Evolutionary conservation across 805 yeast genomes (phyloP).

Genomic region (Teunomyces pallodes): DNA sequence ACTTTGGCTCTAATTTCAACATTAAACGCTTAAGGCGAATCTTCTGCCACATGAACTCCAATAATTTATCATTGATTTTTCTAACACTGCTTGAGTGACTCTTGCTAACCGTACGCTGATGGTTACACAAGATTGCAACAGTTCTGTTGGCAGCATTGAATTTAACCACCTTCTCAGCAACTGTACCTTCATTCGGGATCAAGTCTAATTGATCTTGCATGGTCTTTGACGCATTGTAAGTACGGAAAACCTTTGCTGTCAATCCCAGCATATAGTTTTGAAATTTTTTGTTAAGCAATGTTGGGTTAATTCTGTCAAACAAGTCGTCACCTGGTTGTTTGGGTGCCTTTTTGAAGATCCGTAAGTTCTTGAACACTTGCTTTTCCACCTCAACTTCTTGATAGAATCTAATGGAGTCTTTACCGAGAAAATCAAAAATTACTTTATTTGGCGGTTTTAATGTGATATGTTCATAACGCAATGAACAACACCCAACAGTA

Average conservation of each 20-base stretch:
- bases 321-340: conserved; percentile 89
- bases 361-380: conserved; percentile 88
- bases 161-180: conserved; percentile 80
- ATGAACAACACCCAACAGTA: conserved; percentile 96
- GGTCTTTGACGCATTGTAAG: conserved; percentile 92
- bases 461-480: conserved; percentile 85
- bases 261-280: conserved; percentile 90
- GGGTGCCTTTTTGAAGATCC: conserved; percentile 84
- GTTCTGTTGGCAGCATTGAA: conserved; percentile 95
- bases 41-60: conserved; percentile 84
- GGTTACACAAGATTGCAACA: conserved; percentile 95
- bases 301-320: conserved; percentile 86
- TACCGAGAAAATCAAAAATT: conserved; percentile 90
- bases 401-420: conserved; percentile 86
- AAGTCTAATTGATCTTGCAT: conserved; percentile 93
- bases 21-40: conserved; percentile 71
- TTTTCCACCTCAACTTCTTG: conserved; percentile 90
- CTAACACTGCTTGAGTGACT: conserved; percentile 78
- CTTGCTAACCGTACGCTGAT: conserved; percentile 89
- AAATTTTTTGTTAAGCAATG: conserved; percentile 77
- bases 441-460: conserved; percentile 83
- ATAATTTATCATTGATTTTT: conserved; percentile 71
- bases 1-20: conserved; percentile 56
- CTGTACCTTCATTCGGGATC: conserved; percentile 82
- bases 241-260: conserved; percentile 96